phyloP scores from a whole-genome alignment of 176 grass and related monocot genomes.

The Echinochloa phyllopogon region DNA sequence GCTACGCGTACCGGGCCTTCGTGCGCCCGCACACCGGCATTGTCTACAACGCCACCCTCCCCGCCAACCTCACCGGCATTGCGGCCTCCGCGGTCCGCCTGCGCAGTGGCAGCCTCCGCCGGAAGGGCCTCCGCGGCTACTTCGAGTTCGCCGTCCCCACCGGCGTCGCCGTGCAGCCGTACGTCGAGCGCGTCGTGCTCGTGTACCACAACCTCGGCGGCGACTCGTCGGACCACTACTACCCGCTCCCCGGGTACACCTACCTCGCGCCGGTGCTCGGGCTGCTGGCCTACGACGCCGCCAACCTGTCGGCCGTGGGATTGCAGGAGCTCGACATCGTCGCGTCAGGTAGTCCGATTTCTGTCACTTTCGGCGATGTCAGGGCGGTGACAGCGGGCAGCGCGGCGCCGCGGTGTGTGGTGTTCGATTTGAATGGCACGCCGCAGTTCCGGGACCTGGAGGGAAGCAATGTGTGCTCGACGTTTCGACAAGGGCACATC shows the following conservation, averaged over 20 bases:
- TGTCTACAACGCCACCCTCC: conserved; percentile 61
- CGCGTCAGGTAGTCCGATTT: conserved; percentile 52
- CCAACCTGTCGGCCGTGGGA: conserved; percentile 62
- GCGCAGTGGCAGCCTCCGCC: conserved; percentile 75
- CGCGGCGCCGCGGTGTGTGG: conserved; percentile 41
- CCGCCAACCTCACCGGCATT: conserved; percentile 65
- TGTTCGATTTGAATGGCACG: conserved; percentile 22
- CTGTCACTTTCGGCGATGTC: conserved; percentile 57
- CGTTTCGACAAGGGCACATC: conserved; percentile 69
- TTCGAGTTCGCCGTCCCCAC: conserved; percentile 67
- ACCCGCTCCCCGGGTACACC: conserved; percentile 70
- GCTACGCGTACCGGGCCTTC: conserved; percentile 67
- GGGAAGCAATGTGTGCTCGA: conserved; percentile 55
- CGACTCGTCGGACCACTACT: conserved; percentile 56
- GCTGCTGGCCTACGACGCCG: conserved; percentile 74
- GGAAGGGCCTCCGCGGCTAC: conserved; percentile 52
- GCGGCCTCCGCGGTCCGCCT: conserved; percentile 68
- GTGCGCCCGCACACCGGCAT: conserved; percentile 66
- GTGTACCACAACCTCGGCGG: conserved; percentile 81
- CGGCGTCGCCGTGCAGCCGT: conserved; percentile 71
- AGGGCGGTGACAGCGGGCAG: conserved; percentile 9
- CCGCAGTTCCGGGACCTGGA: conserved; percentile 63
- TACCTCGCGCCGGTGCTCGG: conserved; percentile 82
- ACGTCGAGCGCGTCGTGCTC: conserved; percentile 71
- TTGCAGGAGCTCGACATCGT: conserved; percentile 57